A percentile compares a stretch with the other conserved stretches of the same genome.
phyloP scores from a whole-genome alignment of 2,329 filamentous ascomycete species.

The Rasamsonia emersonii region DNA sequence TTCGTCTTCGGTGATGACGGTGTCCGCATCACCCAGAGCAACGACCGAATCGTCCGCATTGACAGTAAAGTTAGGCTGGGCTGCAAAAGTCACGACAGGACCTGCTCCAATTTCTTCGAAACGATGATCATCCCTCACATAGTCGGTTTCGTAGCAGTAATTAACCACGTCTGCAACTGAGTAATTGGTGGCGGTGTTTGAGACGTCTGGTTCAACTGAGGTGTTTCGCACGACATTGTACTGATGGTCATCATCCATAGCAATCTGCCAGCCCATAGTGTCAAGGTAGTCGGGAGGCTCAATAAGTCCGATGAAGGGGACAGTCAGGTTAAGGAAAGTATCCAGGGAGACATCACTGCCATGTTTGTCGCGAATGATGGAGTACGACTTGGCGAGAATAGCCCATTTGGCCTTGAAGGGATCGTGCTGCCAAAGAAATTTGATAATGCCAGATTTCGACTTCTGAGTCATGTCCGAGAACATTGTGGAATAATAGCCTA shows the following conservation, averaged over 20 bases:
- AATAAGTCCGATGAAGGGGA: slow-evolving; percentile 41
- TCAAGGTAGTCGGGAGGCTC: slow-evolving; percentile 39
- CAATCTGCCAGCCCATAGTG: slow-evolving; percentile 40
- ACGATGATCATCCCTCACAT: slow-evolving; percentile 14
- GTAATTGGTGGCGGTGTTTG: slow-evolving; percentile 16
- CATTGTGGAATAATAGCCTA: slow-evolving; percentile 41
- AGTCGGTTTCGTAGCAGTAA: slow-evolving; percentile 22
- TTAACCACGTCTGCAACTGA: slow-evolving; percentile 25
- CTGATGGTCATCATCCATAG: slow-evolving; percentile 19
- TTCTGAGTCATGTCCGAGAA: slow-evolving; percentile 45
- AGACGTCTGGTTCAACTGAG: slow-evolving; percentile 14
- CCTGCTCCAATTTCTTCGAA: slow-evolving; percentile 8
- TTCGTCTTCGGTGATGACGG: background rate
- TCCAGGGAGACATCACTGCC: slow-evolving; percentile 40
- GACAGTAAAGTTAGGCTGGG: slow-evolving; percentile 13
- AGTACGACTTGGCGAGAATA: slow-evolving; percentile 48
- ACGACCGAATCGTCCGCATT: background rate
- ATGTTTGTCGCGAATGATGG: slow-evolving; percentile 44
- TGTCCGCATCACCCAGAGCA: background rate
- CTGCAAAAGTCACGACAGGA: slow-evolving; percentile 19
- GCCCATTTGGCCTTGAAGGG: slow-evolving; percentile 45
- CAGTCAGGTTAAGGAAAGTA: slow-evolving; percentile 39
- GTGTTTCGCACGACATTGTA: slow-evolving; percentile 13
- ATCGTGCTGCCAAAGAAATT: slow-evolving; percentile 43
- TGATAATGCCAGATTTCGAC: slow-evolving; percentile 43